phyloP scores from a whole-genome alignment of 2,329 filamentous ascomycete species.

The Tolypocladium ophioglossoides region DNA sequence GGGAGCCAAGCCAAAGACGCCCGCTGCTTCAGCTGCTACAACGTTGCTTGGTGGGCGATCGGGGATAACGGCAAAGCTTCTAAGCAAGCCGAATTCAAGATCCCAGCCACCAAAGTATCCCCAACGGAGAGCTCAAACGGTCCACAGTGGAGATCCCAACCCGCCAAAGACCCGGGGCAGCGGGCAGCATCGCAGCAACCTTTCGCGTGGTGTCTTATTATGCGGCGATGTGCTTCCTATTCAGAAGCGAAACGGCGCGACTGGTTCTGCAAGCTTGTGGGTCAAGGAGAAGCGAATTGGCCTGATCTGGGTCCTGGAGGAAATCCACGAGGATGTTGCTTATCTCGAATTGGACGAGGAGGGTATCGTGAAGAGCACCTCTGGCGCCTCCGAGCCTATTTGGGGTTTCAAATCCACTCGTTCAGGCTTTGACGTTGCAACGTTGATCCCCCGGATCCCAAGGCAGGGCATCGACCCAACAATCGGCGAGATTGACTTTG shows the following conservation, averaged over 20 bases:
- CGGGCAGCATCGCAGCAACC: conserved; percentile 58
- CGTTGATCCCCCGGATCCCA: conserved; percentile 73
- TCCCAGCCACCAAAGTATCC: conserved; percentile 42
- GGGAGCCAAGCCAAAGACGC: conserved; percentile 22
- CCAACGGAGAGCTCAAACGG: conserved; percentile 51
- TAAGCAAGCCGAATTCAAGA: conserved; percentile 68
- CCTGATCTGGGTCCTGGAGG: conserved; percentile 94
- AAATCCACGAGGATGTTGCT: conserved; percentile 91
- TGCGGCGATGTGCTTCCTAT: conserved; percentile 99
- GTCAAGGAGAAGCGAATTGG: conserved; percentile 94
- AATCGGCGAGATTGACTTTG: conserved; percentile 67
- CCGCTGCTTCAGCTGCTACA: conserved; percentile 31
- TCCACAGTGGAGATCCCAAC: conserved; percentile 44
- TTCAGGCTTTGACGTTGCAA: conserved; percentile 62
- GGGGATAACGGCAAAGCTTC: conserved; percentile 76
- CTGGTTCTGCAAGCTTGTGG: conserved; percentile 90
- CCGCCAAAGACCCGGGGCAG: conserved; percentile 42
- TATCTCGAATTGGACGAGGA: conserved; percentile 67
- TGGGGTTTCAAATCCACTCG: conserved; percentile 66
- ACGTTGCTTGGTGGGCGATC: conserved; percentile 55
- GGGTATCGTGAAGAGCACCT: conserved; percentile 57
- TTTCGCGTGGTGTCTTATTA: conserved; percentile 78
- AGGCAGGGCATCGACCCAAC: conserved; percentile 60
- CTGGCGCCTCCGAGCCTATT: conserved; percentile 72
- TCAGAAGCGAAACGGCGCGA: conserved; percentile 85